Conservation (phyloP, 2,329 filamentous ascomycete genomes). For the Clonostachys sp. region DNA sequence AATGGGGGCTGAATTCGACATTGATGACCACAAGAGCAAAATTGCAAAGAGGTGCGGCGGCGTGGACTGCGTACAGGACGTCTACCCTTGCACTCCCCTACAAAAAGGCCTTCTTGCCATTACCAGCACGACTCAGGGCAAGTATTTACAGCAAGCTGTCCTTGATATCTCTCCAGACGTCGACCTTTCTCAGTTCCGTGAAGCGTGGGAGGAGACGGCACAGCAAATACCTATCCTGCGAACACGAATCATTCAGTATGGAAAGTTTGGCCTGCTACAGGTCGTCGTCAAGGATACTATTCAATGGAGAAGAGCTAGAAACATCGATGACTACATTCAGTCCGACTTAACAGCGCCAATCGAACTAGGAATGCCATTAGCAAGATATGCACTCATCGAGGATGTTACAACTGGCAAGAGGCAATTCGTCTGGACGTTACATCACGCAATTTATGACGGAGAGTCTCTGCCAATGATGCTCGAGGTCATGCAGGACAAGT, state of each 20-base stretch:
- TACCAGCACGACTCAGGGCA: neutral
- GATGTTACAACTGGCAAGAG: neutral
- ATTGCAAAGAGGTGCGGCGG: neutral
- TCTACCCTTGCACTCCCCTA: constrained; percentile 1
- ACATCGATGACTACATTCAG: constrained; percentile 21
- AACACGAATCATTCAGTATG: neutral
- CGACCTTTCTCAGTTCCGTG: neutral
- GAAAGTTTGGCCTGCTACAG: constrained; percentile 27
- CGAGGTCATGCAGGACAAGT: neutral
- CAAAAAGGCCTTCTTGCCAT: constrained; percentile 2
- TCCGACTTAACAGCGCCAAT: constrained; percentile 19
- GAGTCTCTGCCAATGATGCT: constrained; percentile 2
- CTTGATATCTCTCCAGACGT: neutral
- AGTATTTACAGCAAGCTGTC: neutral
- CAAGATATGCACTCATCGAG: constrained; percentile 10
- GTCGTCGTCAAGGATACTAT: constrained; percentile 29
- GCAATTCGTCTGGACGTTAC: constrained; percentile 11
- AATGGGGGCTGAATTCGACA: neutral
- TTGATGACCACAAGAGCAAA: neutral
- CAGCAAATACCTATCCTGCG: neutral
- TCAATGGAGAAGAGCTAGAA: constrained; percentile 16
- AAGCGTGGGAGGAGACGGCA: neutral
- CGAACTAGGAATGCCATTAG: constrained; percentile 10
- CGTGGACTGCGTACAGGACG: neutral
- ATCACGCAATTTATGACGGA: constrained; percentile 13